These are phyloP conservation scores for Eucalyptus tenuipes DNA, from an alignment of 345 rosid species.

Conservation along the genomic window DNA sequence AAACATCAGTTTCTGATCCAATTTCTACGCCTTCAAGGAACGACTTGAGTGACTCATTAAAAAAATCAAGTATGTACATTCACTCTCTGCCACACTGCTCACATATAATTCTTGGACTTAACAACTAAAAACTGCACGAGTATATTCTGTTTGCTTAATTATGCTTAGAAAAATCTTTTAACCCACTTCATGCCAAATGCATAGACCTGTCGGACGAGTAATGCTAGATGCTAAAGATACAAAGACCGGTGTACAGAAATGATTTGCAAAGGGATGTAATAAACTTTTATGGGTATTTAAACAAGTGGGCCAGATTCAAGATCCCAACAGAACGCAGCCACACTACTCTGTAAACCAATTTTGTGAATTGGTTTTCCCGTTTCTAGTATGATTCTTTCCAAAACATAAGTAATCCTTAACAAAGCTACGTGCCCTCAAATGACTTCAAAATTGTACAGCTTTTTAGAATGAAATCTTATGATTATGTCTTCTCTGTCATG, in stretches of 20 bases:
- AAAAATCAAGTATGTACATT: slow-evolving; percentile 49
- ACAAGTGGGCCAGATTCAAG: background rate
- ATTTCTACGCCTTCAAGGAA: slow-evolving; percentile 36
- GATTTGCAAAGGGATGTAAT: background rate
- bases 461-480: background rate
- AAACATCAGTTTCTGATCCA: slow-evolving; percentile 39
- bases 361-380: background rate
- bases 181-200: background rate
- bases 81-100: background rate
- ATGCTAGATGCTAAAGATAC: background rate
- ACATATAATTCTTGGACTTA: background rate
- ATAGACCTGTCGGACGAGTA: background rate
- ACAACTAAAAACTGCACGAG: background rate
- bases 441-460: background rate
- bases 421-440: background rate
- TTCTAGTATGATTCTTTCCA: background rate
- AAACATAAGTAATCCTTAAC: background rate
- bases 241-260: background rate
- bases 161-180: background rate
- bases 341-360: background rate
- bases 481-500: background rate
- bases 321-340: background rate
- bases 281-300: background rate
- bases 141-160: background rate
- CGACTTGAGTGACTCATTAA: slow-evolving; percentile 15